phyloP scores from a whole-genome alignment of 1,139 yeast species.

The Scheffersomyces cryptocercus region DNA sequence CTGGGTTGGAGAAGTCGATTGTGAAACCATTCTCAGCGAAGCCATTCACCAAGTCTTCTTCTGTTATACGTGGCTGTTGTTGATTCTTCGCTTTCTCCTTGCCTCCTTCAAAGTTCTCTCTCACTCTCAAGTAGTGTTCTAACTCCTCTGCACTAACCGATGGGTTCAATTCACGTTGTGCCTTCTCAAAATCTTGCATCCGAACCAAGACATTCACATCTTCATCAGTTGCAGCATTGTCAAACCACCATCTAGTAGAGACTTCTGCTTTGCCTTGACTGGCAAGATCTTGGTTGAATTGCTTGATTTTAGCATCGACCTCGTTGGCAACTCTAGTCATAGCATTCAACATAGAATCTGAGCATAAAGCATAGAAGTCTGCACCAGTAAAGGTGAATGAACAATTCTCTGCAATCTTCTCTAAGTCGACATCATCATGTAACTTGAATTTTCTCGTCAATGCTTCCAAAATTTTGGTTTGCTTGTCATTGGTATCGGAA shows the following conservation, averaged over 20 bases:
- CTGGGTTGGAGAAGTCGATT: background rate
- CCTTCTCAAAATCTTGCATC: slow-evolving; percentile 72
- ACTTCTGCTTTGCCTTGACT: slow-evolving; percentile 38
- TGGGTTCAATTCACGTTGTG: slow-evolving; percentile 71
- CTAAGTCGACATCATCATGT: slow-evolving; percentile 59
- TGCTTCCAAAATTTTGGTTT: slow-evolving; percentile 81
- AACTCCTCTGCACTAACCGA: slow-evolving; percentile 89
- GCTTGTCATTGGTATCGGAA: slow-evolving; percentile 88
- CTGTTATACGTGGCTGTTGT: background rate
- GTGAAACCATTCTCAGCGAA: slow-evolving; percentile 1
- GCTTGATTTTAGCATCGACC: slow-evolving; percentile 65
- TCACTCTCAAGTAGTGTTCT: slow-evolving; percentile 73
- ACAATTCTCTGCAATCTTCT: slow-evolving; percentile 65
- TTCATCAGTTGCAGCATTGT: slow-evolving; percentile 65
- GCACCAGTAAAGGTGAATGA: slow-evolving; percentile 95
- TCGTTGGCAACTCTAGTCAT: slow-evolving; percentile 85
- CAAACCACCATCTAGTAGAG: slow-evolving; percentile 89
- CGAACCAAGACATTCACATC: slow-evolving; percentile 73
- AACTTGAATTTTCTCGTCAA: slow-evolving; percentile 81
- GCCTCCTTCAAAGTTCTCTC: slow-evolving; percentile 74
- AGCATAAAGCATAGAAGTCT: slow-evolving; percentile 92
- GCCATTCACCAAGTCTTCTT: slow-evolving; percentile 4
- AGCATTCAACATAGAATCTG: slow-evolving; percentile 93
- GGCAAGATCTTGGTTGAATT: slow-evolving; percentile 42
- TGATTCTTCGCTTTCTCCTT: slow-evolving; percentile 31